Conservation (phyloP, 352 stramenopile genomes). For the Globisporangium nagaii region DNA sequence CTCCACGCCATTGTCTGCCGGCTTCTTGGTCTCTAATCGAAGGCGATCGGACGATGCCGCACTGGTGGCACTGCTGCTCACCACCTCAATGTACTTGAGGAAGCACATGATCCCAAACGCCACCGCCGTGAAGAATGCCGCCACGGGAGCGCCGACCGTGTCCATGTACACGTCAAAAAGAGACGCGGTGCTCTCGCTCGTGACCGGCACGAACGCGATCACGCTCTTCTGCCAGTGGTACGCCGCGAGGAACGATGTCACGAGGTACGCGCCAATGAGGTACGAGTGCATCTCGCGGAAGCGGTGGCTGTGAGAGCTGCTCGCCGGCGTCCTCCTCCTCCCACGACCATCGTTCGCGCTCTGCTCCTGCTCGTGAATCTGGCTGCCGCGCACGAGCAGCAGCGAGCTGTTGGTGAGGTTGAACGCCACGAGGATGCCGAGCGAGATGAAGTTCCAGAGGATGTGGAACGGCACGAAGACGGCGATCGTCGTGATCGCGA, state of each 20-base stretch:
- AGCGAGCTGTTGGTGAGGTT: conserved; percentile 88
- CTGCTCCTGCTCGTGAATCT: conserved; percentile 15
- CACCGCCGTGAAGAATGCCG: conserved; percentile 43
- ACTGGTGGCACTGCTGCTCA: not conserved
- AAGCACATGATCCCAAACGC: conserved; percentile 47
- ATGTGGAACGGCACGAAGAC: conserved; percentile 81
- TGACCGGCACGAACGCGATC: conserved; percentile 27
- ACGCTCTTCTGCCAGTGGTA: conserved; percentile 77
- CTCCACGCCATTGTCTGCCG: not conserved
- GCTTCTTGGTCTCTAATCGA: conserved; percentile 1
- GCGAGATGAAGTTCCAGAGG: conserved; percentile 89
- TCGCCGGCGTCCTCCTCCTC: too few relatives aligned
- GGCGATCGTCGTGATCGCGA: conserved; percentile 44
- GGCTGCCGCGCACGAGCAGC: conserved; percentile 47
- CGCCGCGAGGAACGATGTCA: conserved; percentile 58
- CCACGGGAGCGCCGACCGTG: conserved; percentile 32
- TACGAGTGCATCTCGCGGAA: conserved; percentile 20
- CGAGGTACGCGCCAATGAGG: conserved; percentile 42
- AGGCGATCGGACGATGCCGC: not conserved
- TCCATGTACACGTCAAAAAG: conserved; percentile 56
- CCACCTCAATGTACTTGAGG: conserved; percentile 39
- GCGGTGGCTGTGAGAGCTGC: not conserved
- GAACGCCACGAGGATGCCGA: conserved; percentile 87
- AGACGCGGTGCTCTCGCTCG: conserved; percentile 12
- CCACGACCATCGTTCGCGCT: not conserved